Evolutionary conservation across 768 basidiomycete genomes (phyloP), one percentile per base, ranked within the genome.

Genomic region (Naganishia randhawae): DNA sequence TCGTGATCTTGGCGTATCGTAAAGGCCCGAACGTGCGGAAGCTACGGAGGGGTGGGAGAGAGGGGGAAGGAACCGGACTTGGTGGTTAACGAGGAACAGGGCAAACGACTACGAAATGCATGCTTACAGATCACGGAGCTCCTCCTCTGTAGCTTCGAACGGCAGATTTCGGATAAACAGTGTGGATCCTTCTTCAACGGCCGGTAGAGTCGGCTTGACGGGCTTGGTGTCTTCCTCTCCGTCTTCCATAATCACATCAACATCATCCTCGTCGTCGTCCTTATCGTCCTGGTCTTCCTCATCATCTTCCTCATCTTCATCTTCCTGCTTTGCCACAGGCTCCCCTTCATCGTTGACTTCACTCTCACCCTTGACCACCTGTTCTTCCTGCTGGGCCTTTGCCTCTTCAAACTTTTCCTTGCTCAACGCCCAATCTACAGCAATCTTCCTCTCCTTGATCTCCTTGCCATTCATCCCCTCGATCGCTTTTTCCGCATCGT

Each of bases 381-480:
- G 65, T 8, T 22, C 66, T 51, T 72, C 69, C 29, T 55, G 64
- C 84, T 71, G 72, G 86, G 51, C 84, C 86, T 82, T 76, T 73
- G 88, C 89, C 76, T 89, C 87, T 77, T 91, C 84, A 91, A 91
- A 96, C 80, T 87, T 89, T 54, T 90, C 89, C 81, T 96, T 95
- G 78, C 92, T 91, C 77, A 97, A 79, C 3, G 93, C 95, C 91
- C 92, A 97, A 81, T 97, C 94, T 31, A 98, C 95, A 8, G 92
- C 92, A 42, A 95, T 90, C 17, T 92, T 83, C 61, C 81, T 80
- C 68, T 80, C 78, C 32, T 76, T 74, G 25, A 78, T 77, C 81
- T 82, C 84, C 77, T 85, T 86, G 19, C 90, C 91, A 74, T 95
- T 95, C 70, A 90, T 87, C 14, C 83, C 86, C 73, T 87, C 86